Base-by-base conservation (phyloP, 176 grass and related monocot genomes). In the Melocanna baccifera region DNA sequence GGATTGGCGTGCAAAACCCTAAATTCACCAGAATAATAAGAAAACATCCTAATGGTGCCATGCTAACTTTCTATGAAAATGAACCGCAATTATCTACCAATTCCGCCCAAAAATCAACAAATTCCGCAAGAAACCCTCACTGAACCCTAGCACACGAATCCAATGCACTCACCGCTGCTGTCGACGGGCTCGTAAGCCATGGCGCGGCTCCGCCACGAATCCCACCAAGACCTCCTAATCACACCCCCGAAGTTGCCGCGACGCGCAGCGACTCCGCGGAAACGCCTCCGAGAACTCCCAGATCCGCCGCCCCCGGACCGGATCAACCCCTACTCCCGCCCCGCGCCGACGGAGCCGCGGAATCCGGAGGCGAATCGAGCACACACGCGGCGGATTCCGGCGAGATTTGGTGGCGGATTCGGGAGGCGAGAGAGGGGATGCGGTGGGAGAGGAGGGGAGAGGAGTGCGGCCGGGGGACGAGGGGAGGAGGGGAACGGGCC, bases 111-210 rank as follows among this genome's bases (percentile, higher is more conserved):
- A 47, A 63, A 26, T 6, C 23, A 41, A 47, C 32, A 64, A 20
- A 58, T 22, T 46, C 14, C 2, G 11, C 19, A 40, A 56, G 32
- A 53, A 65, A 74, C 7, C 34, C n/a, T 66, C 2, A 64, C 28
- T 13, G 14, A 74, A 73, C 12, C 12, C 64, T 36, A 46, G 16
- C 2, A 12, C n/a, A 2, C 48, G 37, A 81, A 81, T 67, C 59
- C 23, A 81, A 41, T 23, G 5, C 30, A 78, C 86, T 91, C 64
- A 94, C 92, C 89, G 76, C 92, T 94, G 84, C 87, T 91, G 83
- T 91, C 89, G 4, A 83, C 86, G 12, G 67, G 39, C 36, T 45
- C 76, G 71, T 85, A 91, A 12, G 83, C 72, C 92, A 94, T 94
- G 36, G 59, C 10, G 68, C 39, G 15, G 22, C 50, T 16, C 32